phyloP scores from a whole-genome alignment of 139 green algal genomes.

The Chlorella sorokiniana region DNA sequence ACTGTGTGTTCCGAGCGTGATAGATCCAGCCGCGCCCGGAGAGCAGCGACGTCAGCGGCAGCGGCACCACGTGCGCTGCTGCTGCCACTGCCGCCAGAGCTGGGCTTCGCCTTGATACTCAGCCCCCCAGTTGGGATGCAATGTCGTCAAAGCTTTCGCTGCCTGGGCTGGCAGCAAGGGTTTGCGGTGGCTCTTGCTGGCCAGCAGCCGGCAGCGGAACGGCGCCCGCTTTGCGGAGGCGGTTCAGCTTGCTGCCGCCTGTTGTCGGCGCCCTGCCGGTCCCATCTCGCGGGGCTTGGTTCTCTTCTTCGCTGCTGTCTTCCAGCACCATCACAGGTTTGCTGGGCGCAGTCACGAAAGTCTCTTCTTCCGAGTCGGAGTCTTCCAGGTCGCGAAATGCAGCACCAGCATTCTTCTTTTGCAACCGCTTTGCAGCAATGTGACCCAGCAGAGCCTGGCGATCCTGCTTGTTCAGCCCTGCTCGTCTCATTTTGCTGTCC shows the following conservation, averaged over 20 bases:
- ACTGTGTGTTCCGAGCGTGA: background rate
- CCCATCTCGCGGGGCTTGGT: background rate
- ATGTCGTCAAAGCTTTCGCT: slow-evolving; percentile 20
- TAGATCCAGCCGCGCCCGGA: background rate
- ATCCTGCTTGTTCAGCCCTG: background rate
- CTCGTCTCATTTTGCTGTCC: background rate
- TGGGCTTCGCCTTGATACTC: slow-evolving; percentile 1
- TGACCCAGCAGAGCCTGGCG: background rate
- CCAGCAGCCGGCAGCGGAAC: background rate
- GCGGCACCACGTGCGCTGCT: background rate
- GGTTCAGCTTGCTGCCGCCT: background rate
- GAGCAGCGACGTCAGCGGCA: background rate
- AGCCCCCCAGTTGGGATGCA: slow-evolving; percentile 4
- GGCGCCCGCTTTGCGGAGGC: slow-evolving; percentile 4
- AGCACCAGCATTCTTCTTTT: background rate
- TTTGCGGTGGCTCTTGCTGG: background rate
- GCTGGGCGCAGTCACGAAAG: background rate
- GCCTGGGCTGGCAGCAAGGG: background rate
- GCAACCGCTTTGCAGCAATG: background rate
- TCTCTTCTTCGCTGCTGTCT: slow-evolving; percentile 15
- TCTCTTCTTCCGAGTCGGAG: background rate
- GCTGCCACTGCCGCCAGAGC: background rate
- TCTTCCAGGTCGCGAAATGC: background rate
- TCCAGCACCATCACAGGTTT: background rate
- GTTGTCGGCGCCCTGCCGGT: background rate